Evolutionary conservation across 1,284 basidiomycete species (phyloP).

Genomic region (Puccinia polysora): DNA sequence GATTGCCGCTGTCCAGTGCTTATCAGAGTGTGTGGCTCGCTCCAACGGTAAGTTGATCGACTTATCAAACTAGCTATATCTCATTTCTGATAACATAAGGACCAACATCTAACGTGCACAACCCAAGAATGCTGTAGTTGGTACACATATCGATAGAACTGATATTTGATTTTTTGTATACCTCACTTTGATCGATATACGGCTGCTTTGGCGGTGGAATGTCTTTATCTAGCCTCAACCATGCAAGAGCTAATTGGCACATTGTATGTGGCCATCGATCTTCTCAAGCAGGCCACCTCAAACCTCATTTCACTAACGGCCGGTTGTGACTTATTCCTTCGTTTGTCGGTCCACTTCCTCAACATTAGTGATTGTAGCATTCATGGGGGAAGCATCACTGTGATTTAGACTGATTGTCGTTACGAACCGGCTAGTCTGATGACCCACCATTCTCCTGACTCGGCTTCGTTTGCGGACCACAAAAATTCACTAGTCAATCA

Average conservation of each 20-base stretch:
- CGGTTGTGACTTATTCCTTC: slow-evolving; percentile 83
- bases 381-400: background rate
- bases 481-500: slow-evolving; percentile 74
- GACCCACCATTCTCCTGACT: slow-evolving; percentile 47
- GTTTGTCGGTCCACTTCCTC: slow-evolving; percentile 75
- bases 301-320: slow-evolving; percentile 81
- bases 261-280: slow-evolving; percentile 68
- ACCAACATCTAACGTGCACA: too few species aligned
- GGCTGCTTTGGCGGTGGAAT: too few species aligned
- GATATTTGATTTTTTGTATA: too few species aligned
- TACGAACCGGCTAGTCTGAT: slow-evolving; percentile 53
- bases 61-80: too few species aligned
- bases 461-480: slow-evolving; percentile 68
- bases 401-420: background rate
- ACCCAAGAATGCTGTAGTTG: too few species aligned
- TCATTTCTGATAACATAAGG: too few species aligned
- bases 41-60: slow-evolving; percentile 20
- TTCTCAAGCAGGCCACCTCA: slow-evolving; percentile 62
- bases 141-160: too few species aligned
- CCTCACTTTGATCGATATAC: too few species aligned
- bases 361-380: slow-evolving; percentile 69
- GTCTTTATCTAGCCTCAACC: slow-evolving; percentile 68
- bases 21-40: slow-evolving; percentile 14
- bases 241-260: slow-evolving; percentile 84
- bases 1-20: slow-evolving; percentile 13